phyloP scores from a whole-genome alignment of 768 basidiomycete genomes.

The Mrakia hoshinonis region DNA sequence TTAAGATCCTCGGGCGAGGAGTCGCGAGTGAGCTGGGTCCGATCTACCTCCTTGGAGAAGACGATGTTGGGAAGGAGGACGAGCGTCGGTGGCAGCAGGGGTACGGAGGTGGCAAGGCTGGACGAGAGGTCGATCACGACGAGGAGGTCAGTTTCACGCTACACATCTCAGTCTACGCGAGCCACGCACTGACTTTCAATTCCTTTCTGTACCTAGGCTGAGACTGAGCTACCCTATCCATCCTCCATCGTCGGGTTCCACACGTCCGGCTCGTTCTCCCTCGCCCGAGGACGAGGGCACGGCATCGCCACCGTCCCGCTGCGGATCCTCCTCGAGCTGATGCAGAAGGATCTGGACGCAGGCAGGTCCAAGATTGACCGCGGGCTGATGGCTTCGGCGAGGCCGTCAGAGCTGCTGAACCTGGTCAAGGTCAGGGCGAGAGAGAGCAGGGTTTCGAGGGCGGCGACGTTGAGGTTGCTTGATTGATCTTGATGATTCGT shows the following conservation, averaged over 20 bases:
- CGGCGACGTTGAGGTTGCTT: constrained; percentile 14
- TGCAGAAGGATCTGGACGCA: constrained; percentile 16
- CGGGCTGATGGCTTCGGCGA: background rate
- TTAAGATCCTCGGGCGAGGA: constrained; percentile 59
- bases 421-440: constrained; percentile 24
- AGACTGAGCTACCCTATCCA: background rate
- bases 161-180: no score
- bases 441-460: constrained; percentile 18
- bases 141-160: constrained; percentile 18
- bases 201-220: background rate
- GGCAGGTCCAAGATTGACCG: background rate
- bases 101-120: constrained; percentile 14
- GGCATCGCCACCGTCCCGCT: constrained; percentile 68
- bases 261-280: constrained; percentile 73
- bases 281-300: constrained; percentile 65
- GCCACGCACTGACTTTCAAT: background rate
- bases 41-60: constrained; percentile 9
- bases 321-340: constrained; percentile 22
- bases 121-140: constrained; percentile 19
- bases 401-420: constrained; percentile 7
- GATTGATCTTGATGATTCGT: constrained; percentile 10
- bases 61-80: background rate
- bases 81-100: constrained; percentile 17
- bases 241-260: constrained; percentile 63
- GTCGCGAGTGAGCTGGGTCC: constrained; percentile 27